Percentiles rank a stretch among this genome's conserved stretches.
Evolutionary conservation across 345 rosid species (phyloP).

Genomic region (Psidium friedrichsthalianum): DNA sequence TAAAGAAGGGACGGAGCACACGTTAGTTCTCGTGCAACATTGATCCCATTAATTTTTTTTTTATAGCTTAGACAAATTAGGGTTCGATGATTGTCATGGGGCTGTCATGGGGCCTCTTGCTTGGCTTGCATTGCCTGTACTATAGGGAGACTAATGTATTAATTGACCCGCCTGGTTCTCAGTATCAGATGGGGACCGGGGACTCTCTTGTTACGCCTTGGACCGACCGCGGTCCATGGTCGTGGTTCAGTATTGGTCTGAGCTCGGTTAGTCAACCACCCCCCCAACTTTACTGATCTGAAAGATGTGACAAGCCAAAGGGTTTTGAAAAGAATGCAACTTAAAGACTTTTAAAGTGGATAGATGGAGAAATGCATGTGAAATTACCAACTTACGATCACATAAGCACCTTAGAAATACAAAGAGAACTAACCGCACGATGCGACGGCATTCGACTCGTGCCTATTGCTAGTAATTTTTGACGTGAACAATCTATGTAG

Average conservation of each 20-base stretch:
- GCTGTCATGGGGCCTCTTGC: not conserved
- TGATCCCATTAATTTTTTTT: not conserved
- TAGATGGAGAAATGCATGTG: not conserved
- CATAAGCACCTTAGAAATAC: not conserved
- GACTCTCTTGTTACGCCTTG: not conserved
- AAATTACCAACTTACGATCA: not conserved
- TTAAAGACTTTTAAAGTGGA: too few species aligned
- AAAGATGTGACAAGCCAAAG: not conserved
- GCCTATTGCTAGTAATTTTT: rapidly evolving
- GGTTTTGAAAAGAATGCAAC: too few species aligned
- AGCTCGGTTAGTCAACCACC: not conserved
- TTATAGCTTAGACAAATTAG: not conserved
- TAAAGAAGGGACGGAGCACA: not conserved
- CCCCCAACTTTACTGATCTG: not conserved
- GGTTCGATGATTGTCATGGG: not conserved
- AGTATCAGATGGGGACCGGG: not conserved
- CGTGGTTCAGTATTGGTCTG: not conserved
- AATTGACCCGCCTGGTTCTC: not conserved
- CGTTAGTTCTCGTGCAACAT: not conserved
- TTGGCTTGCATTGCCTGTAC: not conserved
- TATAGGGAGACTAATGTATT: not conserved
- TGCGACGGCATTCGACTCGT: not conserved
- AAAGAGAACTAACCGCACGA: not conserved
- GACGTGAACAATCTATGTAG: not conserved
- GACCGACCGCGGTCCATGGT: not conserved